Percentiles rank a stretch among this genome's conserved stretches.
phyloP scores from a whole-genome alignment of 305 asterid genomes.

The Plantago coronopus region DNA sequence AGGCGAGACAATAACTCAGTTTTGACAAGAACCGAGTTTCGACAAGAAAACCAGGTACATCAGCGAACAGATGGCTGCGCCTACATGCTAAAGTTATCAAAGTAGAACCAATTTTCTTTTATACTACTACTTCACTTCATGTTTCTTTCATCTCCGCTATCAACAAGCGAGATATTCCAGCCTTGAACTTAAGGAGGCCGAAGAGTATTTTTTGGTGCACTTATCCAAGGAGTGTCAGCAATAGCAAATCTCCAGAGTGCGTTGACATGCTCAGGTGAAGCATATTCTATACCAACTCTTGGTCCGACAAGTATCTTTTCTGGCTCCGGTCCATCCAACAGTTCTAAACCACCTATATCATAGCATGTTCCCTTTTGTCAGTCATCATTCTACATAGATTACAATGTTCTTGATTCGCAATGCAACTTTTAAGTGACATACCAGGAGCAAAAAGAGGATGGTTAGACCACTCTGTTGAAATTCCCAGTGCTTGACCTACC shows the following conservation, averaged over 20 bases:
- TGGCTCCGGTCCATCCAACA: constrained; percentile 81
- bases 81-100: too few relatives aligned
- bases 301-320: constrained; percentile 77
- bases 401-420: background rate
- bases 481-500: constrained; percentile 97
- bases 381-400: background rate
- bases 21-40: too few relatives aligned
- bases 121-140: background rate
- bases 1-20: too few relatives aligned
- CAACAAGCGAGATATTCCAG: background rate
- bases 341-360: constrained; percentile 76
- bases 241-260: constrained; percentile 93
- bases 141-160: background rate
- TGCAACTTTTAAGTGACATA: constrained; percentile 23
- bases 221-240: constrained; percentile 78
- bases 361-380: constrained; percentile 9
- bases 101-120: too few relatives aligned
- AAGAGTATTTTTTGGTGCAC: constrained; percentile 90
- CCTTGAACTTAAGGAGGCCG: constrained; percentile 32
- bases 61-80: too few relatives aligned
- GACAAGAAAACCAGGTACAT: too few relatives aligned
- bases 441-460: constrained; percentile 81
- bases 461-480: constrained; percentile 85
- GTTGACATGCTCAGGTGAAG: constrained; percentile 67
- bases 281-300: constrained; percentile 84